These are phyloP conservation scores for Chamaenerion angustifolium DNA, from an alignment of 345 rosid species.

Conservation along the genomic window DNA sequence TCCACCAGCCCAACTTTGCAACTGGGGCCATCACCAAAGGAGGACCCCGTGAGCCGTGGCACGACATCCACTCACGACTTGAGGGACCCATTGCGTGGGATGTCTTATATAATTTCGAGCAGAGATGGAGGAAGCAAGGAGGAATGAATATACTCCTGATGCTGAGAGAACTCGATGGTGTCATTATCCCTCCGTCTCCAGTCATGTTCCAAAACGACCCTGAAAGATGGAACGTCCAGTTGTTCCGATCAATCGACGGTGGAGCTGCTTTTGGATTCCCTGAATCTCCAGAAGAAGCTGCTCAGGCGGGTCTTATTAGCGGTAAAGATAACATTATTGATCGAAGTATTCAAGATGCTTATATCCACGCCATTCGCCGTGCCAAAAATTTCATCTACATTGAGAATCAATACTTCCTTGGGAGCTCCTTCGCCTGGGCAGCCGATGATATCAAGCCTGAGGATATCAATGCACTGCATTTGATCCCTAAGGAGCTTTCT, in stretches of 20 bases:
- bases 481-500: slow-evolving; percentile 89
- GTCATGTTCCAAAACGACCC: slow-evolving; percentile 63
- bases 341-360: slow-evolving; percentile 94
- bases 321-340: slow-evolving; percentile 95
- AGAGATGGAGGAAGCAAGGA: slow-evolving; percentile 93
- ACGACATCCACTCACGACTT: slow-evolving; percentile 86
- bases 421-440: slow-evolving; percentile 81
- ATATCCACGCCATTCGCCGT: slow-evolving; percentile 80
- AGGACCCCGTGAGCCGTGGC: slow-evolving; percentile 99
- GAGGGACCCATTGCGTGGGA: slow-evolving; percentile 99
- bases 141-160: slow-evolving; percentile 66
- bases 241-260: slow-evolving; percentile 95
- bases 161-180: slow-evolving; percentile 66
- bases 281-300: slow-evolving; percentile 89
- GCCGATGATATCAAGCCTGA: slow-evolving; percentile 75
- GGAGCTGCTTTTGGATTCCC: slow-evolving; percentile 99
- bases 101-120: slow-evolving; percentile 85
- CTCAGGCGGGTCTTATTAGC: slow-evolving; percentile 85
- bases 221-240: slow-evolving; percentile 83
- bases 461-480: slow-evolving; percentile 74
- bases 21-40: slow-evolving; percentile 83
- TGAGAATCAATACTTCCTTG: slow-evolving; percentile 94
- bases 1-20: slow-evolving; percentile 87
- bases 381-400: slow-evolving; percentile 93
- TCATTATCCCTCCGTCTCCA: slow-evolving; percentile 83